These are phyloP conservation scores for Corymbia citriodora DNA, from an alignment of 441 rosid species.

Conservation along the genomic window DNA sequence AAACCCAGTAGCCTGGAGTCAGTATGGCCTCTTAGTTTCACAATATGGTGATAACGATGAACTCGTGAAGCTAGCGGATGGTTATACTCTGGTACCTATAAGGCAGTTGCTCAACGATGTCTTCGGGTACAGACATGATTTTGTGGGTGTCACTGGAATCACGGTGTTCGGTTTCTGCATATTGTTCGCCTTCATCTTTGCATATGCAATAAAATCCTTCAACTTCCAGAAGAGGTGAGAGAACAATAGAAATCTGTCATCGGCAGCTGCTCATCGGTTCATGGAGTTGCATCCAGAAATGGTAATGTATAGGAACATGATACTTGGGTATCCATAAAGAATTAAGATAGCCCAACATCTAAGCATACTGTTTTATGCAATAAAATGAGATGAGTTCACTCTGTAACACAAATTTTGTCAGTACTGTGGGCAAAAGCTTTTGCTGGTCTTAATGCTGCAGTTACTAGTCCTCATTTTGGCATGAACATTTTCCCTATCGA, in stretches of 20 bases:
- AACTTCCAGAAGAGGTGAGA: conserved; percentile 88
- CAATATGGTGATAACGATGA: conserved; percentile 64
- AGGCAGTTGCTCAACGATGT: conserved; percentile 39
- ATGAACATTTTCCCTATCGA: not conserved
- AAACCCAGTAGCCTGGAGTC: conserved; percentile 90
- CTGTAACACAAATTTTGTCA: not conserved
- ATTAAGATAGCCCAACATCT: not conserved
- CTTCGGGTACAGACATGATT: conserved; percentile 76
- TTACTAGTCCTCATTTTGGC: not conserved
- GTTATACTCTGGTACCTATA: conserved; percentile 37
- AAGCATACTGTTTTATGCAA: not conserved
- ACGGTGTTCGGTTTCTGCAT: conserved; percentile 72
- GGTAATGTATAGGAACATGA: not conserved
- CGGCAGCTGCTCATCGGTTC: not conserved
- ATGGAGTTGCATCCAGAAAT: not conserved
- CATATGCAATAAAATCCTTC: conserved; percentile 79
- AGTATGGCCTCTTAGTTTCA: conserved; percentile 79
- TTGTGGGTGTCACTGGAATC: conserved; percentile 60
- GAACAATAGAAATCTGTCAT: not conserved
- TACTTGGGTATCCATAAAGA: not conserved
- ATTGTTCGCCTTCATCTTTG: conserved; percentile 71
- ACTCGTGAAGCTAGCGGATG: conserved; percentile 56
- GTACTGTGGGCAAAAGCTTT: not conserved
- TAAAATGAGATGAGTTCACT: not conserved
- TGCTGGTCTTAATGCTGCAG: not conserved